Base-by-base conservation (phyloP, 495 filamentous ascomycete species). In the Lophium mytilinum region DNA sequence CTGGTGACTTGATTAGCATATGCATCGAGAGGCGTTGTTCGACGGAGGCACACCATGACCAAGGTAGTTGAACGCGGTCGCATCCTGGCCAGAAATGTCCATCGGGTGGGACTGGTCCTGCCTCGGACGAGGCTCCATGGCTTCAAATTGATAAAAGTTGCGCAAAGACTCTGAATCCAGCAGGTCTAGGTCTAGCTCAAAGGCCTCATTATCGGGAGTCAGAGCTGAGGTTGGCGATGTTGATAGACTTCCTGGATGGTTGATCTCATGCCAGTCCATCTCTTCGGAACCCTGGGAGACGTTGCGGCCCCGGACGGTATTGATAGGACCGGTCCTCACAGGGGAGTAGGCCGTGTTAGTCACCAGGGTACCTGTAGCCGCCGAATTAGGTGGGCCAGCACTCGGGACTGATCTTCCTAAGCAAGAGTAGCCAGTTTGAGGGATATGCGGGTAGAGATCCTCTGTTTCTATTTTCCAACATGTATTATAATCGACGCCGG, bases 131-230 rank as follows among this genome's bases (percentile, higher is more conserved):
- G 51, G 43, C 17, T 35, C 18, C 52, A 52, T 48, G 35, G 9
- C 37, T 14, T 33, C 52, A 36, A 48, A 18, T n/a, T 55, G 40
- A 40, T 55, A 63, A 37, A 55, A 52, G 39, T 55, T 43, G 50
- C 55, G 50, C 52, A 58, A 50, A 39, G 50, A 40, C 17, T 49
- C 33, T 10, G 46, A 10, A 30, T 65, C 62, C n/a, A 52, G 51
- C 54, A 61, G 53, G 6, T 58, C 58, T 14, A 61, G 53, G 6
- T 58, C 58, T 14, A 42, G 15, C 12, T 65, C 58, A 37, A 61
- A 65, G 3, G 18, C 9, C 10, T 61, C 55, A 51, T 52, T 37
- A 53, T 65, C 62, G 21, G 62, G 62, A 9, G 62, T 65, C n/a
- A 18, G 53, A 9, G 57, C 52, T 12, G 61, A 59, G 6, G 55